These are phyloP conservation scores for Scheffersomyces segobiensis DNA, from an alignment of 1,139 yeast species.

Conservation along the genomic window DNA sequence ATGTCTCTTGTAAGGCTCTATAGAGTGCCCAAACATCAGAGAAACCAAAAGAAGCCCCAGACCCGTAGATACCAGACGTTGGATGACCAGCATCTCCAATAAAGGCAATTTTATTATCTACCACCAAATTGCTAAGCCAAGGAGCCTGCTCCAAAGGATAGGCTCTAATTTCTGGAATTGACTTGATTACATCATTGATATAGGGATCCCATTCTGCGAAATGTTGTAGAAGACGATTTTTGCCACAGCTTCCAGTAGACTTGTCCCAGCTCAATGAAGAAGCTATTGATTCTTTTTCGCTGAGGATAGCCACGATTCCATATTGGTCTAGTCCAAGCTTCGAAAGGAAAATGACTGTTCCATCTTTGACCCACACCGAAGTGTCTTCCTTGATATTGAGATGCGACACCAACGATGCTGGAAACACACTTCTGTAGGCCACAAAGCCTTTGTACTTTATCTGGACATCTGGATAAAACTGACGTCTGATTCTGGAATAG, in stretches of 20 bases:
- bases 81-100: conserved; percentile 32
- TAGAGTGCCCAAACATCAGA: conserved; percentile 15
- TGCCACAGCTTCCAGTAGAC: conserved; percentile 12
- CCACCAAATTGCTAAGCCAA: conserved; percentile 9
- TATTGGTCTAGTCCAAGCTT: conserved; percentile 11
- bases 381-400: conserved; percentile 11
- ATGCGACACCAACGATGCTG: conserved; percentile 1
- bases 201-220: conserved; percentile 14
- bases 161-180: conserved; percentile 11
- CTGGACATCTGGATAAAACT: background rate
- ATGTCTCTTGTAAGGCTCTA: conserved; percentile 8
- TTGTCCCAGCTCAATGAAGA: conserved; percentile 9
- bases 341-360: conserved; percentile 10
- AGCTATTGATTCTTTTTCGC: conserved; percentile 8
- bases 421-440: background rate
- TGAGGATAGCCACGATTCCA: conserved; percentile 12
- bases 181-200: conserved; percentile 8
- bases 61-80: conserved; percentile 15
- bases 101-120: conserved; percentile 22
- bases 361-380: conserved; percentile 9
- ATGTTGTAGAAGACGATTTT: conserved; percentile 3
- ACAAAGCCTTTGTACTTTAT: background rate
- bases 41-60: conserved; percentile 14
- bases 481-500: background rate
- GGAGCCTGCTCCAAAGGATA: conserved; percentile 14